Percentiles rank a stretch among this genome's conserved stretches.
Evolutionary conservation across 371 early-diverging fungal species (phyloP).

Genomic region (Apophysomyces sp.): DNA sequence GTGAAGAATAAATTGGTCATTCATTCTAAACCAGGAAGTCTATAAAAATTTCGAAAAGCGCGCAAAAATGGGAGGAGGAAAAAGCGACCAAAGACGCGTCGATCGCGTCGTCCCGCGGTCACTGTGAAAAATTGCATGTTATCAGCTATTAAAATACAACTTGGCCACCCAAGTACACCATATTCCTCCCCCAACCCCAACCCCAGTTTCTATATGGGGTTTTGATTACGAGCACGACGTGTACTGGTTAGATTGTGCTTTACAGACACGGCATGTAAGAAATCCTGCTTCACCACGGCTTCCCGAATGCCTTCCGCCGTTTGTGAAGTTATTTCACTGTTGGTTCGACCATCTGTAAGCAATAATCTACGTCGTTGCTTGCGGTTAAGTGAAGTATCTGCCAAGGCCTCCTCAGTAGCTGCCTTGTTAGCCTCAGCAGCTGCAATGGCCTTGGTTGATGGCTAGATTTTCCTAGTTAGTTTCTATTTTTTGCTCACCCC

Average conservation of each 20-base stretch:
- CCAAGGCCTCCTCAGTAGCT: constrained; percentile 12
- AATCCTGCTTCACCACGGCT: constrained; percentile 5
- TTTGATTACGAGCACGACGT: constrained; percentile 16
- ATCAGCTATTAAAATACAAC: neutral
- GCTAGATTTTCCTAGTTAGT: no score
- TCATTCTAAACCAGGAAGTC: constrained; percentile 16
- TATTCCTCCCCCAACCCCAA: no score
- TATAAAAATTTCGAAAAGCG: neutral
- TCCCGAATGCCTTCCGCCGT: constrained; percentile 12
- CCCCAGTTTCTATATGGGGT: neutral
- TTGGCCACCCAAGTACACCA: no score
- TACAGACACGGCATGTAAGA: constrained; percentile 9
- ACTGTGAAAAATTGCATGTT: neutral
- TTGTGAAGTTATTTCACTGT: constrained; percentile 2
- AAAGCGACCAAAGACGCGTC: neutral
- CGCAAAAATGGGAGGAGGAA: neutral
- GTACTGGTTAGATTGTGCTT: constrained; percentile 13
- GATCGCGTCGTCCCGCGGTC: neutral
- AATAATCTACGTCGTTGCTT: constrained; percentile 15
- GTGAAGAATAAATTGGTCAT: constrained; percentile 60
- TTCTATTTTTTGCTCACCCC: no score
- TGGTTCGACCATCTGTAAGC: constrained; percentile 3
- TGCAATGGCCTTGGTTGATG: neutral
- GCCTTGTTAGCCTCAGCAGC: neutral
- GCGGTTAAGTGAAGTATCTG: constrained; percentile 6